Conservation (phyloP, 2,329 filamentous ascomycete genomes). For the Leptographium procerum region DNA sequence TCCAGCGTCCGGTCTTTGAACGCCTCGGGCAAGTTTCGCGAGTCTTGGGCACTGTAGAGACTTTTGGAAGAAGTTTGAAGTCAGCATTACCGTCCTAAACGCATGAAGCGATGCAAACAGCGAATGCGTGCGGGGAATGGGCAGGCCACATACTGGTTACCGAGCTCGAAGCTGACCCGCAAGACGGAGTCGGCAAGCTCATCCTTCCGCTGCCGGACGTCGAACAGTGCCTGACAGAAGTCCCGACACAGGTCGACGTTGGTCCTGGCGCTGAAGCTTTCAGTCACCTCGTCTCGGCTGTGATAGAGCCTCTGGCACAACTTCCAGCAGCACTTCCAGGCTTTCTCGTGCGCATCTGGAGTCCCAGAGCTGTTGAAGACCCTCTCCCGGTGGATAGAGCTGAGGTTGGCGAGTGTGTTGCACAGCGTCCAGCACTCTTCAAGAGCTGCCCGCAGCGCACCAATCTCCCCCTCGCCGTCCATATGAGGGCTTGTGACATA, state of each 20-base stretch:
- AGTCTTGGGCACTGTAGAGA: conserved; percentile 82
- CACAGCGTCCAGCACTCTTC: conserved; percentile 90
- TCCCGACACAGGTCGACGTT: conserved; percentile 82
- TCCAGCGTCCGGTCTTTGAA: conserved; percentile 86
- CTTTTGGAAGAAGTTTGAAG: conserved; percentile 20
- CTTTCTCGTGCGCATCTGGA: conserved; percentile 70
- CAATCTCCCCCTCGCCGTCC: conserved; percentile 45
- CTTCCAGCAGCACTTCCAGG: conserved; percentile 91
- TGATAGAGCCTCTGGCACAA: conserved; percentile 84
- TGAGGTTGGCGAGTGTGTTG: conserved; percentile 78
- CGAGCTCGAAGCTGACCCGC: conserved; percentile 86
- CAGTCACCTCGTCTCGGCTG: conserved; percentile 59
- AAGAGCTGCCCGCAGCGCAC: conserved; percentile 62
- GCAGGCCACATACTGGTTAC: conserved; percentile 58
- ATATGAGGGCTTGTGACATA: conserved; percentile 28
- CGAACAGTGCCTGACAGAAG: conserved; percentile 85
- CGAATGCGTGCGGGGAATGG: background rate
- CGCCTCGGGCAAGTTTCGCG: conserved; percentile 64
- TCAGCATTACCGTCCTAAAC: background rate
- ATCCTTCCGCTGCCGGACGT: conserved; percentile 67
- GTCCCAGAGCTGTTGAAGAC: conserved; percentile 66
- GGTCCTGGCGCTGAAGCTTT: conserved; percentile 54
- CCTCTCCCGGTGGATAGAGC: conserved; percentile 69
- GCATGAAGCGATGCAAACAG: background rate
- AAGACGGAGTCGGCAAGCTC: conserved; percentile 76